A percentile compares a stretch with the other conserved stretches of the same genome.
These are phyloP conservation scores for Penicillium longicatenatum DNA, from an alignment of 495 filamentous ascomycete species.

Conservation along the genomic window DNA sequence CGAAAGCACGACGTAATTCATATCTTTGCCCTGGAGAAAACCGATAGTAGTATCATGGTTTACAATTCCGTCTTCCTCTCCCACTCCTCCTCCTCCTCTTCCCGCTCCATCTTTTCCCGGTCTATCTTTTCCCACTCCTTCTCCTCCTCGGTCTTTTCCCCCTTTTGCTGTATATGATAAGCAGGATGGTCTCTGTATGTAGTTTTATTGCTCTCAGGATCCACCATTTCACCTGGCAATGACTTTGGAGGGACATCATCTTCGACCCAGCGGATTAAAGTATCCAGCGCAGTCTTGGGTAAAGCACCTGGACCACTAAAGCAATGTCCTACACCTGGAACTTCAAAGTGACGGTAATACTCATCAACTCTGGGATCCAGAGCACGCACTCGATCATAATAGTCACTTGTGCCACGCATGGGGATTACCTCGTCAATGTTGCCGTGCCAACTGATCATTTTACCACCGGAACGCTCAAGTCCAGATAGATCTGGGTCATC, in stretches of 20 bases:
- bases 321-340: constrained; percentile 37
- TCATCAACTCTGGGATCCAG: constrained; percentile 17
- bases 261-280: constrained; percentile 36
- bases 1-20: background rate
- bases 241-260: constrained; percentile 23
- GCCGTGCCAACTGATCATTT: constrained; percentile 47
- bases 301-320: constrained; percentile 20
- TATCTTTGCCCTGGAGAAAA: no score
- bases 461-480: constrained; percentile 38
- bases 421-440: constrained; percentile 22
- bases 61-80: background rate
- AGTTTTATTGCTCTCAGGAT: background rate
- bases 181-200: background rate
- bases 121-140: no score
- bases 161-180: background rate
- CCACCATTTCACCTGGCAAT: background rate
- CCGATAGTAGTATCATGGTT: background rate
- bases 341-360: constrained; percentile 31
- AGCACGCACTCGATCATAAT: constrained; percentile 19
- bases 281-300: constrained; percentile 18
- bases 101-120: no score
- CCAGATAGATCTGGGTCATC: constrained; percentile 35
- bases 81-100: no score
- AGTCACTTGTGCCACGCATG: constrained; percentile 18
- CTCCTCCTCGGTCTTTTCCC: background rate